These are phyloP conservation scores for Chaetoceros tenuissimus DNA, from an alignment of 108 stramenopile species.

Conservation along the genomic window DNA sequence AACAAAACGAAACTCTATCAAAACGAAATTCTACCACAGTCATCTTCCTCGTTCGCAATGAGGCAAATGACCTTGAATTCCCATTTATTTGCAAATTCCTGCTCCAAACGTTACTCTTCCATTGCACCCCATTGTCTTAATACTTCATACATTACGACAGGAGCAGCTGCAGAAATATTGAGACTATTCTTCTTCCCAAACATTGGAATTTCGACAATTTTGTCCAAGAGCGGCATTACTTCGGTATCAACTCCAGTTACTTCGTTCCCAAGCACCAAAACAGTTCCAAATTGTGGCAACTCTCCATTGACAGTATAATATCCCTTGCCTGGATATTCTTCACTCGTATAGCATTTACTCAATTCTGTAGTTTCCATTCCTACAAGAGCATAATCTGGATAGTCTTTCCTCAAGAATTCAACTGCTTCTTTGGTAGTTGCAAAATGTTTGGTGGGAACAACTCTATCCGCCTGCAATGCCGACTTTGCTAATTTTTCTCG, in stretches of 20 bases:
- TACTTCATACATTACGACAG: slow-evolving; percentile 77
- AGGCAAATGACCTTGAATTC: no score
- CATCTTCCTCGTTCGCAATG: no score
- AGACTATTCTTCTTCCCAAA: slow-evolving; percentile 80
- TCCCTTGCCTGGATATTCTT: slow-evolving; percentile 28
- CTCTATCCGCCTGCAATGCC: slow-evolving; percentile 61
- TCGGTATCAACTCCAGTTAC: slow-evolving; percentile 66
- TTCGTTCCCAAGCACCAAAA: slow-evolving; percentile 81
- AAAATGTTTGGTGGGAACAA: slow-evolving; percentile 63
- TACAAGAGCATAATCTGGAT: slow-evolving; percentile 30
- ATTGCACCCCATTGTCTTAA: slow-evolving; percentile 60
- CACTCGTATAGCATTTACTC: slow-evolving; percentile 40
- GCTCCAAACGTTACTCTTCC: no score
- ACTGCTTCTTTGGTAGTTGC: slow-evolving; percentile 51
- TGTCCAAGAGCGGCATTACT: slow-evolving; percentile 46
- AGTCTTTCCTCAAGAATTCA: slow-evolving; percentile 22
- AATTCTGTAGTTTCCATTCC: slow-evolving; percentile 79
- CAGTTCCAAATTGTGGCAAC: slow-evolving; percentile 22
- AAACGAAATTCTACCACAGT: no score
- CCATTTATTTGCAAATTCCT: no score
- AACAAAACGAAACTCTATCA: no score
- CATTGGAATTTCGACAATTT: slow-evolving; percentile 76
- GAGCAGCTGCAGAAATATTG: slow-evolving; percentile 84
- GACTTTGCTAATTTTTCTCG: slow-evolving; percentile 74
- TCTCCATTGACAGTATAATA: slow-evolving; percentile 10